Percentiles rank a stretch among this genome's conserved stretches.
phyloP scores from a whole-genome alignment of 495 filamentous ascomycete genomes.

The Neurospora africana region DNA sequence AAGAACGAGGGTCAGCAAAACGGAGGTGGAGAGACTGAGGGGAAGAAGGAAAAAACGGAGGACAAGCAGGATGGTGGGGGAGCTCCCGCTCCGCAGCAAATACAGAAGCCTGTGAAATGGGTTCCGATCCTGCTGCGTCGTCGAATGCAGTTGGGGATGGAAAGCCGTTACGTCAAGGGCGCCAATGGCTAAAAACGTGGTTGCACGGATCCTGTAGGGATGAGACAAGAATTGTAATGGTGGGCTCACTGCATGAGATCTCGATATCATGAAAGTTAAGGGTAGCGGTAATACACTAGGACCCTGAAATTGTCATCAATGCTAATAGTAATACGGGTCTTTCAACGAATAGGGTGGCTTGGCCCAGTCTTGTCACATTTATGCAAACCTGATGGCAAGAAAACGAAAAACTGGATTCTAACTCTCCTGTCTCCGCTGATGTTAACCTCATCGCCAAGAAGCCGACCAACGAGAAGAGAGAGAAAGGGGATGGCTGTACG shows the following conservation, averaged over 20 bases:
- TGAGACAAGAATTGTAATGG: neutral
- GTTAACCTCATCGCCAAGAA: neutral
- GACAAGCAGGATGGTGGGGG: neutral
- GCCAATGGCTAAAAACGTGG: neutral
- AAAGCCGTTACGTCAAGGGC: slow-evolving; percentile 29
- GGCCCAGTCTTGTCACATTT: neutral
- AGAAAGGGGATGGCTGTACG: neutral
- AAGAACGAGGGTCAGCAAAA: slow-evolving; percentile 4
- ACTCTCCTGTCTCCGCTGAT: neutral
- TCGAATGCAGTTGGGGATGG: slow-evolving; percentile 26
- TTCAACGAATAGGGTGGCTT: neutral
- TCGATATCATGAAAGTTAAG: neutral
- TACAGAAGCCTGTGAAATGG: slow-evolving; percentile 10
- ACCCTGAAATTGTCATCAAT: neutral
- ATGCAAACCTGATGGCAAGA: neutral
- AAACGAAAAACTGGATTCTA: neutral
- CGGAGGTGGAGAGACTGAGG: slow-evolving; percentile 8
- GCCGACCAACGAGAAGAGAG: neutral
- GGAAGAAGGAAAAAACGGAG: slow-evolving; percentile 1
- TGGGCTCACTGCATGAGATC: neutral
- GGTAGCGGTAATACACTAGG: neutral
- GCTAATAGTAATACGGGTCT: neutral
- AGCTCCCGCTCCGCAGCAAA: neutral
- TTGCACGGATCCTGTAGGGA: neutral
- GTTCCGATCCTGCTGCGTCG: slow-evolving; percentile 21